Evolutionary conservation across 768 basidiomycete species (phyloP).

Genomic region (Leccinellum rugosiceps): DNA sequence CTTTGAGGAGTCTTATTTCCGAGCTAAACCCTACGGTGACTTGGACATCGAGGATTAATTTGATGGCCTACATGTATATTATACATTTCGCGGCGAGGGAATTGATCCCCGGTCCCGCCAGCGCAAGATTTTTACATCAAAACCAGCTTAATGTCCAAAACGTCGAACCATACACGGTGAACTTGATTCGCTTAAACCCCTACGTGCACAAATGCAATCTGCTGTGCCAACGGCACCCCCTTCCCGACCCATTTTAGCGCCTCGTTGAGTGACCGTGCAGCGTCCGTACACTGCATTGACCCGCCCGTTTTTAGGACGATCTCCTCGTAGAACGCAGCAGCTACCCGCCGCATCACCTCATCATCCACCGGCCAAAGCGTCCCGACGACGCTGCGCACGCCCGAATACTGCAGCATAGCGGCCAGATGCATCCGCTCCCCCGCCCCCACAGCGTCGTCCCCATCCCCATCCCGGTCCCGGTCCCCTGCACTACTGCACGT

Average conservation of each 20-base stretch:
- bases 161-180: neutral
- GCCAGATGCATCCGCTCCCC: slow-evolving; percentile 36
- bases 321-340: slow-evolving; percentile 23
- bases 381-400: slow-evolving; percentile 33
- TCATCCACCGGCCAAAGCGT: slow-evolving; percentile 35
- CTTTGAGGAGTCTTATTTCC: slow-evolving; percentile 95
- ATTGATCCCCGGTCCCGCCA: slow-evolving; percentile 2
- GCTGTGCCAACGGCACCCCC: slow-evolving; percentile 20
- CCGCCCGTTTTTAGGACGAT: slow-evolving; percentile 10
- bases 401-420: slow-evolving; percentile 32
- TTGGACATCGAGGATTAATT: slow-evolving; percentile 65
- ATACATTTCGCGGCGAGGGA: slow-evolving; percentile 4
- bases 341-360: slow-evolving; percentile 20
- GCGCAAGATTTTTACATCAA: neutral
- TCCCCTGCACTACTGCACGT: neutral
- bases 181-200: slow-evolving; percentile 16
- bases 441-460: slow-evolving; percentile 12
- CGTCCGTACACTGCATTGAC: slow-evolving; percentile 10
- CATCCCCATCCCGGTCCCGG: neutral
- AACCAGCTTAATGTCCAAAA: neutral
- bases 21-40: slow-evolving; percentile 87
- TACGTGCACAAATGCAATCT: slow-evolving; percentile 29
- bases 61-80: neutral
- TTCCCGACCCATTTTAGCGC: slow-evolving; percentile 13
- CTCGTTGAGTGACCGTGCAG: slow-evolving; percentile 19